Conservation (phyloP, 192 early-diverging fungal species). For the Funneliformis mosseae region DNA sequence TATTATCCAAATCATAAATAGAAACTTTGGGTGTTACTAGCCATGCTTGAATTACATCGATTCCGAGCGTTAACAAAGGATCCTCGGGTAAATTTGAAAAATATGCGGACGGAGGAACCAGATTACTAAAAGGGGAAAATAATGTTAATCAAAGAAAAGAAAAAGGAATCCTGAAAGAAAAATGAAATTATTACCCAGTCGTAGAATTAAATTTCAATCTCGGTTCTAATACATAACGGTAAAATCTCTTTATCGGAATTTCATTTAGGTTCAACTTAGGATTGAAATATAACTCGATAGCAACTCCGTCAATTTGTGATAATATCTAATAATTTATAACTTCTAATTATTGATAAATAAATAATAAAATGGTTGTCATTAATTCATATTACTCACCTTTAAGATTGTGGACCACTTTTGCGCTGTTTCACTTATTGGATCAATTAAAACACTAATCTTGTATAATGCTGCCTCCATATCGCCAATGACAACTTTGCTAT, state of each 20-base stretch:
- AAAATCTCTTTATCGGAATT: conserved; percentile 85
- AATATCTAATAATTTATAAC: conserved; percentile 45
- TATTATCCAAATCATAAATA: conserved; percentile 91
- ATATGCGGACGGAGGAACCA: conserved; percentile 55
- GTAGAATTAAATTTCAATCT: conserved; percentile 65
- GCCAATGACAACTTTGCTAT: conserved; percentile 33
- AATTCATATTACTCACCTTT: conserved; percentile 40
- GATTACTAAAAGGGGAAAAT: conserved; percentile 4
- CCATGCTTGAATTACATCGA: conserved; percentile 91
- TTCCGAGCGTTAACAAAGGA: conserved; percentile 82
- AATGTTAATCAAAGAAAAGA: background rate
- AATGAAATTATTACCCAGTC: conserved; percentile 32
- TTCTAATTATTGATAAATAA: background rate
- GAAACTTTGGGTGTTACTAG: conserved; percentile 80
- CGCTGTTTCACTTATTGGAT: conserved; percentile 77
- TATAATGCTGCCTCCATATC: conserved; percentile 38
- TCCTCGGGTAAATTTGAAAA: conserved; percentile 78
- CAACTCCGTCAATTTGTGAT: conserved; percentile 61
- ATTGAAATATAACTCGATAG: conserved; percentile 70
- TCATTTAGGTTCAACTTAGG: conserved; percentile 58
- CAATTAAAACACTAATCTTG: conserved; percentile 62
- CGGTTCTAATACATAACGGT: conserved; percentile 78
- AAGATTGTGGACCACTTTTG: conserved; percentile 81
- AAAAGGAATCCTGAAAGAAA: background rate
- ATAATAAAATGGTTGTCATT: background rate